Percentiles rank a stretch among this genome's conserved stretches.
These are phyloP conservation scores for Lepidium aucheri DNA, from an alignment of 345 rosid genomes.

Conservation along the genomic window DNA sequence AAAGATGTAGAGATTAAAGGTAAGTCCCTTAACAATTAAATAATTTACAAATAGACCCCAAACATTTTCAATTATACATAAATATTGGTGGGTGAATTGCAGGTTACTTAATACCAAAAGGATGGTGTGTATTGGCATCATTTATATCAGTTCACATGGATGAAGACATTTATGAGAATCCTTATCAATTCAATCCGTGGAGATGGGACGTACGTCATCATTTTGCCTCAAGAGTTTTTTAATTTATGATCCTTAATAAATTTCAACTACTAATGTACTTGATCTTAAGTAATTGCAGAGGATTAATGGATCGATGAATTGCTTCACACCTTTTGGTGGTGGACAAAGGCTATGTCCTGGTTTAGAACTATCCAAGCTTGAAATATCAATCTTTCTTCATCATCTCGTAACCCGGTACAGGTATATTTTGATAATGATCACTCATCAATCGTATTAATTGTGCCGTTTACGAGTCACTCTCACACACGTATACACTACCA, in stretches of 20 bases:
- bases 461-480: neutral
- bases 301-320: conserved; percentile 38
- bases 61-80: no score
- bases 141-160: conserved; percentile 89
- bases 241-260: neutral
- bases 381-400: conserved; percentile 86
- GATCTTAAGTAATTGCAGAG: conserved; percentile 34
- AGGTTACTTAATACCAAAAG: conserved; percentile 86
- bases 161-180: conserved; percentile 63
- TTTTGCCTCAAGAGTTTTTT: neutral
- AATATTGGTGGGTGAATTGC: conserved; percentile 20
- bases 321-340: conserved; percentile 95
- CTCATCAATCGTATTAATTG: neutral
- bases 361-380: conserved; percentile 80
- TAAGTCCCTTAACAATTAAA: neutral
- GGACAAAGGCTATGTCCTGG: conserved; percentile 99
- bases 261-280: neutral
- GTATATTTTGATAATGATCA: conserved; percentile 12
- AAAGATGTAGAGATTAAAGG: conserved; percentile 88
- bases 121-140: conserved; percentile 91
- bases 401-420: conserved; percentile 69
- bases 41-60: neutral
- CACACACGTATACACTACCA: neutral
- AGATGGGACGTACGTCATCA: conserved; percentile 78
- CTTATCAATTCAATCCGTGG: conserved; percentile 82